Evolutionary conservation across 805 yeast genomes (phyloP), one percentile per base, ranked within the genome.

Genomic region (Yamadazyma phyllophila): DNA sequence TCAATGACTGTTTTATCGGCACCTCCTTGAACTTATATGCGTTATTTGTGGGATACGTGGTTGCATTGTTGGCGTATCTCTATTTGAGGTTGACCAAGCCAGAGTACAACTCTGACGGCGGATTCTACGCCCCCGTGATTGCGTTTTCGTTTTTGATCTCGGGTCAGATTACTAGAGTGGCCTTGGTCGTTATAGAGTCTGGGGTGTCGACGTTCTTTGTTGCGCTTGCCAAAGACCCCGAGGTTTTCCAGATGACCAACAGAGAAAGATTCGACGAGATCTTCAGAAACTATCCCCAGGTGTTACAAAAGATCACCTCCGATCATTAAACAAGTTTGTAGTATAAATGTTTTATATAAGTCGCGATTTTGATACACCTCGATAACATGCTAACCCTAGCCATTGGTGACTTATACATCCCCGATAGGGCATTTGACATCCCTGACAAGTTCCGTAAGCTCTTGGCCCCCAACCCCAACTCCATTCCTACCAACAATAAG

Each of bases 371-470:
- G 24, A 20, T 20, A 20, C 24, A 20, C 24, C 24, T 4, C 6
- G 24, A 20, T 24, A 26, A 13, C 2, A 72, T 71, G 77, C 59
- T 72, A 26, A 66, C 74, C 4, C 57, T 92, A 36, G 95, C 95
- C 2, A 80, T 92, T 51, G 96, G 97, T 8, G 98, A 92, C 61
- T 74, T 92, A 1, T 89, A 84, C 63, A 85, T 92, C 27, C 99
- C 99, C 1, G 90, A 88, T 46, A 72, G 97, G 53, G 87, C 92
- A 8, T 72, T 79, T 24, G 91, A 66, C 30, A 58, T 80, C 2
- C 85, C 85, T 7, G 36, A 56, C 1, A 73, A 85, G 74, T 90
- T 94, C 67, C 76, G 74, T 49, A 86, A 85, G 58, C 76, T 94
- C 34, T 72, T 94, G 35, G 77, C 82, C 12, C 96, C 97, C 26